A percentile compares a stretch with the other conserved stretches of the same genome.
These are phyloP conservation scores for Choanephora cucurbitarum DNA, from an alignment of 371 early-diverging fungal genomes.

Conservation along the genomic window DNA sequence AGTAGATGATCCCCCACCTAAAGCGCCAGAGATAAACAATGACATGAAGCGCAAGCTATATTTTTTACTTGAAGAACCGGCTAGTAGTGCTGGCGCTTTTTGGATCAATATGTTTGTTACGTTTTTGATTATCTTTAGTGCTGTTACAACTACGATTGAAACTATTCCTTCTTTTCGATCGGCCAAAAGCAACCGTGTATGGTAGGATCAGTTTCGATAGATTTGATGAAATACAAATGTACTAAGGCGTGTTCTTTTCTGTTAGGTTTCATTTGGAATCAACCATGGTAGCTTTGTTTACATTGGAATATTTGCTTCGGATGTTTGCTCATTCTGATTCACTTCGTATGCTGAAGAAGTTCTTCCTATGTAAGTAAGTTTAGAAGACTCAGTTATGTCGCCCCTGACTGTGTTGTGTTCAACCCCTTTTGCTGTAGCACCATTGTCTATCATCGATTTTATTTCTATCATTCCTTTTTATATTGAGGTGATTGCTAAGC, in stretches of 20 bases:
- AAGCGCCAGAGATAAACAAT: conserved; percentile 30
- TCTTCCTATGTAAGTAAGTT: conserved; percentile 37
- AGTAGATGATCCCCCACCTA: conserved; percentile 14
- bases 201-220: conserved; percentile 43
- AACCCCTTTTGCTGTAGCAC: conserved; percentile 41
- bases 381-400: background rate
- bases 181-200: conserved; percentile 57
- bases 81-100: conserved; percentile 74
- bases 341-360: conserved; percentile 22
- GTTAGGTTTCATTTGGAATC: conserved; percentile 76
- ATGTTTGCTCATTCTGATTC: conserved; percentile 44
- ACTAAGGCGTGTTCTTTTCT: background rate
- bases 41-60: conserved; percentile 63
- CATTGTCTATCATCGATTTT: conserved; percentile 77
- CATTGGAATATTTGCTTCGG: conserved; percentile 74
- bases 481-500: conserved; percentile 68
- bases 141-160: conserved; percentile 82
- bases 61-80: conserved; percentile 70
- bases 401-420: background rate
- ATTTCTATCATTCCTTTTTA: conserved; percentile 84
- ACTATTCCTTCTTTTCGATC: conserved; percentile 81
- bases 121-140: conserved; percentile 73
- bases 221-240: background rate
- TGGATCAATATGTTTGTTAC: conserved; percentile 75
- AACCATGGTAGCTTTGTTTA: conserved; percentile 76